phyloP scores from a whole-genome alignment of 805 yeast species.

The Saturnispora gosingensis region DNA sequence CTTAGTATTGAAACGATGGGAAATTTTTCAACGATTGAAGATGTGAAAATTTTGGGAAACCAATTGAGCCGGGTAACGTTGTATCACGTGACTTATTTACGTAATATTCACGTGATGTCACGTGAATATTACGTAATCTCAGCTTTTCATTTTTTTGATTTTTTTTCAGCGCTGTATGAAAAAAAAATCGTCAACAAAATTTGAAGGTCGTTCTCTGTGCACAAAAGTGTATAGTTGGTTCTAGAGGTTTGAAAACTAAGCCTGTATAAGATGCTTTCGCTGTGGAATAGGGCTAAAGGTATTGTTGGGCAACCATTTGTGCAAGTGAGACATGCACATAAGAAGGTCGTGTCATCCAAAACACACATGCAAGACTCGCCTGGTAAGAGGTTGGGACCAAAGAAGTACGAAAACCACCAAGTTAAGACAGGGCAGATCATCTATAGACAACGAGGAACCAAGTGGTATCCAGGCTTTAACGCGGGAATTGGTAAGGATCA shows the following conservation, averaged over 20 bases:
- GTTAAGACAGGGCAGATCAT: constrained; percentile 82
- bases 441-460: constrained; percentile 92
- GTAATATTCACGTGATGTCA: neutral
- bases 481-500: constrained; percentile 88
- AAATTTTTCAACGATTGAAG: neutral
- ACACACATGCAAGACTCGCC: constrained; percentile 90
- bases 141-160: neutral
- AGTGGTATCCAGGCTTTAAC: constrained; percentile 90
- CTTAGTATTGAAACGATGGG: neutral
- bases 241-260: neutral
- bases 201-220: neutral
- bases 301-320: neutral
- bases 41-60: neutral
- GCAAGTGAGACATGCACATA: constrained; percentile 81
- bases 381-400: constrained; percentile 90
- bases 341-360: constrained; percentile 91
- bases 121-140: neutral
- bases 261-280: neutral
- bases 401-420: constrained; percentile 67
- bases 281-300: neutral
- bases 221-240: neutral
- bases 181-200: neutral
- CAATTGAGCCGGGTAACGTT: neutral
- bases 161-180: neutral
- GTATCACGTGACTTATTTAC: neutral